phyloP scores from a whole-genome alignment of 164 flowering plant genomes.

The Dillenia turbinata region DNA sequence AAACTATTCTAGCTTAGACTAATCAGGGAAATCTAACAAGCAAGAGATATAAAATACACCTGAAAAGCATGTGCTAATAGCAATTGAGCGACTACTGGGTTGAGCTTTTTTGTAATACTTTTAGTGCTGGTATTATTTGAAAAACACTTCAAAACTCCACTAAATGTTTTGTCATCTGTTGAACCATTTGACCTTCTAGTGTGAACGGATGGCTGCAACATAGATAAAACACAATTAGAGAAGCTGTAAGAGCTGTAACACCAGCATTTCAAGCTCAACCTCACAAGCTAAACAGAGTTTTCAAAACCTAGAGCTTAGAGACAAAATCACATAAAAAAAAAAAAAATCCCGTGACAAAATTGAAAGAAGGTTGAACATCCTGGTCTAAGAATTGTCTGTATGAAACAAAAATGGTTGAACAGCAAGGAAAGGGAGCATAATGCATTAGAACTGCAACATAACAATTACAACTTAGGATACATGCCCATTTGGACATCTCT shows the following conservation, averaged over 20 bases:
- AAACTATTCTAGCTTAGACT: not conserved
- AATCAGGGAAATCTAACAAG: not conserved
- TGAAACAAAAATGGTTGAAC: too few species aligned
- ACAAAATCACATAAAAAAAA: too few species aligned
- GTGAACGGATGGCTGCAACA: constrained; percentile 64
- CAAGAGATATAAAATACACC: constrained; percentile 29
- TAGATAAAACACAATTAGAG: not conserved
- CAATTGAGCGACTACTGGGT: constrained; percentile 46
- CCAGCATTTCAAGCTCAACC: too few species aligned
- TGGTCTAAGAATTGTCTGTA: too few species aligned
- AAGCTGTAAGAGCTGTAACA: not conserved
- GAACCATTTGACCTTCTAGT: constrained; percentile 59
- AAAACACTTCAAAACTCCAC: constrained; percentile 51
- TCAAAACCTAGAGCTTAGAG: too few species aligned
- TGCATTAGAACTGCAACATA: too few species aligned
- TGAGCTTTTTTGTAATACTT: constrained; percentile 49
- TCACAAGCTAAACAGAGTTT: too few species aligned
- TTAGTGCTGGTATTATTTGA: constrained; percentile 39
- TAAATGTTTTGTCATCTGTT: constrained; percentile 45
- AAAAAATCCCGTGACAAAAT: too few species aligned
- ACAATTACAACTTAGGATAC: too few species aligned
- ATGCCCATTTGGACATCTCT: too few species aligned
- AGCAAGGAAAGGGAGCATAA: too few species aligned
- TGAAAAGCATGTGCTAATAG: constrained; percentile 81
- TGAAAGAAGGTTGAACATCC: too few species aligned